A percentile compares a stretch with the other conserved stretches of the same genome.
These are phyloP conservation scores for Arthrobotrys entomopaga DNA, from an alignment of 2,329 filamentous ascomycete species.

Conservation along the genomic window DNA sequence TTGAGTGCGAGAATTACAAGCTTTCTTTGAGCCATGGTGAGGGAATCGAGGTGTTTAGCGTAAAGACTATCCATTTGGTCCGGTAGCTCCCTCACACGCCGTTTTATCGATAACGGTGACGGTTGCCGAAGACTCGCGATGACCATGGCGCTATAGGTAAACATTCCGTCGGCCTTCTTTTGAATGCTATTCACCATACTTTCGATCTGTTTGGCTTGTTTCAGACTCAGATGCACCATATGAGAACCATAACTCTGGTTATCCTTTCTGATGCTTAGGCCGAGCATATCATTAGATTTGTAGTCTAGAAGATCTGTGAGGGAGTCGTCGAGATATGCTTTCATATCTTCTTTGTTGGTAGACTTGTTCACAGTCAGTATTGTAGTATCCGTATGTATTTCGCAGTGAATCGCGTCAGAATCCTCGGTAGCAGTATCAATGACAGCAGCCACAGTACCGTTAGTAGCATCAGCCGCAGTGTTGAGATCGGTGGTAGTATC, in stretches of 20 bases:
- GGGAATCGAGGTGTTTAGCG: constrained; percentile 34
- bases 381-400: constrained; percentile 15
- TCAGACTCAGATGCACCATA: constrained; percentile 4
- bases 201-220: constrained; percentile 24
- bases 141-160: constrained; percentile 47
- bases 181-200: constrained; percentile 34
- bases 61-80: constrained; percentile 47
- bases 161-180: constrained; percentile 48
- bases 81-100: constrained; percentile 27
- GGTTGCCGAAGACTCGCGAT: constrained; percentile 42
- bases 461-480: not conserved
- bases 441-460: not conserved
- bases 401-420: constrained; percentile 14
- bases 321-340: constrained; percentile 25
- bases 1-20: constrained; percentile 33
- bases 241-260: not conserved
- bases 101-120: constrained; percentile 40
- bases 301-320: constrained; percentile 35
- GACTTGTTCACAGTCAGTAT: constrained; percentile 36
- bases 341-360: constrained; percentile 41
- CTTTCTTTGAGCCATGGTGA: constrained; percentile 32
- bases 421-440: not conserved
- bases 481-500: not conserved
- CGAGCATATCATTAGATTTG: not conserved
- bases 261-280: no score